These are phyloP conservation scores for Mediolabrus comicus DNA, from an alignment of 108 stramenopile genomes.

Conservation along the genomic window DNA sequence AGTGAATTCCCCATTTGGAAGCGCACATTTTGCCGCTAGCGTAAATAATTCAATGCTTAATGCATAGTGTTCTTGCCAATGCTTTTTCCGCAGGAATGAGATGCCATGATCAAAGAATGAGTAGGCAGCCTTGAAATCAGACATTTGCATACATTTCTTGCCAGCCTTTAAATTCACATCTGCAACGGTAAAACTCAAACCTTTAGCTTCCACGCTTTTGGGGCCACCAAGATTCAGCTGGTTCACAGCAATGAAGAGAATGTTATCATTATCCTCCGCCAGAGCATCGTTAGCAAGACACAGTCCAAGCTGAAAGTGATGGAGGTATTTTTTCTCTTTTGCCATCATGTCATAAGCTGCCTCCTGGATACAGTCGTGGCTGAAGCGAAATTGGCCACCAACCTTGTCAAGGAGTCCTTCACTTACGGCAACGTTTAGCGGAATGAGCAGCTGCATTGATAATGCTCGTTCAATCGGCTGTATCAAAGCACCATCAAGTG, in stretches of 20 bases:
- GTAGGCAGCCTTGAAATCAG: conserved; percentile 23
- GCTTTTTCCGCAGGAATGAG: conserved; percentile 11
- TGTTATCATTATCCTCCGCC: background rate
- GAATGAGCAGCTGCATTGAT: background rate
- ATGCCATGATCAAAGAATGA: conserved; percentile 27
- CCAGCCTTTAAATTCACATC: conserved; percentile 18
- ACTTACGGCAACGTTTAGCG: conserved; percentile 1
- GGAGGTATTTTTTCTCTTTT: conserved; percentile 6
- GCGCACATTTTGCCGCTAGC: background rate
- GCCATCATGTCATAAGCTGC: conserved; percentile 32
- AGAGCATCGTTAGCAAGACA: background rate
- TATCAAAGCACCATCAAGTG: background rate
- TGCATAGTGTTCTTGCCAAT: conserved; percentile 17
- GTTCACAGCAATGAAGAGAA: conserved; percentile 19
- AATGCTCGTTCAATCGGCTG: background rate
- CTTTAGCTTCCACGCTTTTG: conserved; percentile 1
- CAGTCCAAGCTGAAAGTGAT: conserved; percentile 13
- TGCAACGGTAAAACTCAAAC: background rate
- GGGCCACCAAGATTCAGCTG: conserved; percentile 31
- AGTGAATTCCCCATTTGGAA: background rate
- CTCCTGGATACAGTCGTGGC: conserved; percentile 27
- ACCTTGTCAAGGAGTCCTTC: conserved; percentile 27
- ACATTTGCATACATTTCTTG: conserved; percentile 27
- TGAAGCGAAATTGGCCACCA: conserved; percentile 3
- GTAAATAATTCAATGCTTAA: background rate